phyloP scores from a whole-genome alignment of 441 rosid species.

The Populus hybrid region DNA sequence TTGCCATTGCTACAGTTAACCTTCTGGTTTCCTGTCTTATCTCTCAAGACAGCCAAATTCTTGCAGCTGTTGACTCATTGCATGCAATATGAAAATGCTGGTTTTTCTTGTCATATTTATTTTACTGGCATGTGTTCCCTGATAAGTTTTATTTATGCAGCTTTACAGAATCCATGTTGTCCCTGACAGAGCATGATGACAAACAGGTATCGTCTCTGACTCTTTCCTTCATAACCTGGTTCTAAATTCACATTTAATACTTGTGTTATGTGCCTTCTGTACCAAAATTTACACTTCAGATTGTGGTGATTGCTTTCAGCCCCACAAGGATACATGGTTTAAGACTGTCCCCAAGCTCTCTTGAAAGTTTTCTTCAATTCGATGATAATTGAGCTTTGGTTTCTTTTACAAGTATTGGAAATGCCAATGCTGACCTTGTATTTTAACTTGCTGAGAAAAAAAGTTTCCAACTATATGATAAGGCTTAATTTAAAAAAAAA shows the following conservation, averaged over 20 bases:
- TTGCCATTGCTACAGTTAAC: neutral
- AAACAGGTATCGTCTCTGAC: constrained; percentile 54
- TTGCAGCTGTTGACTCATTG: neutral
- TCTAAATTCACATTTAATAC: neutral
- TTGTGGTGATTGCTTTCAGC: neutral
- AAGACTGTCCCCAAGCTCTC: neutral
- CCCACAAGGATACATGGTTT: neutral
- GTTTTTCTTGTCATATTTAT: neutral
- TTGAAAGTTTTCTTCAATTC: neutral
- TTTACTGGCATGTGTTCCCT: constrained; percentile 7
- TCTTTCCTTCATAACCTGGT: neutral
- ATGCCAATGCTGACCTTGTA: neutral
- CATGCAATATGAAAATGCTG: neutral
- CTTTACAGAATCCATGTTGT: constrained; percentile 79
- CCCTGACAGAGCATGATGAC: constrained; percentile 92
- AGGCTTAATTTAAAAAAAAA: neutral
- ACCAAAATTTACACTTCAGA: neutral
- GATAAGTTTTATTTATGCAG: constrained; percentile 50
- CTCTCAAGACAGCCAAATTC: neutral
- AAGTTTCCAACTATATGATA: neutral
- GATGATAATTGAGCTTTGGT: neutral
- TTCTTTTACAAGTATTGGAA: neutral
- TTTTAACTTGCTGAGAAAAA: neutral
- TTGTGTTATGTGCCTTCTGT: neutral
- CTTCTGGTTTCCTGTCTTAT: neutral